These are phyloP conservation scores for Aspergillus egyptiacus DNA, from an alignment of 495 filamentous ascomycete species.

Conservation along the genomic window DNA sequence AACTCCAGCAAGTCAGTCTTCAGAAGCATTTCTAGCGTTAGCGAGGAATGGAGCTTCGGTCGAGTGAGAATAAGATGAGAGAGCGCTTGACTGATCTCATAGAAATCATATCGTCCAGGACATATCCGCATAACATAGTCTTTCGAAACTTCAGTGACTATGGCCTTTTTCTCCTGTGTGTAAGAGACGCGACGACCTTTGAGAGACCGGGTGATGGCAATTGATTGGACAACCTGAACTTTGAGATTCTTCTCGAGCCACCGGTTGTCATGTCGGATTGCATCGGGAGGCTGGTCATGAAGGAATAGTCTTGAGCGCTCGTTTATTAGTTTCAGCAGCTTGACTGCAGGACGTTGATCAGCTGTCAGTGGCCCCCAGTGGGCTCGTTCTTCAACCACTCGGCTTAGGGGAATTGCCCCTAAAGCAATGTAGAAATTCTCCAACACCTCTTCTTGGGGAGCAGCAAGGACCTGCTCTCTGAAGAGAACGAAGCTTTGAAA, in stretches of 20 bases:
- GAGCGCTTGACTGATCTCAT: conserved; percentile 81
- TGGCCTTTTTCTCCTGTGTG: conserved; percentile 62
- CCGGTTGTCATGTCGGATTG: conserved; percentile 71
- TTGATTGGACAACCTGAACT: conserved; percentile 67
- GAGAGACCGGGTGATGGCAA: conserved; percentile 68
- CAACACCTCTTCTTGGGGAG: conserved; percentile 79
- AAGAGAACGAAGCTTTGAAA: conserved; percentile 80
- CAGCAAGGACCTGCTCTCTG: conserved; percentile 69
- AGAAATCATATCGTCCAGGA: conserved; percentile 63
- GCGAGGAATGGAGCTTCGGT: conserved; percentile 76
- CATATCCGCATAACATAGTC: conserved; percentile 53
- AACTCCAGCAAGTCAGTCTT: conserved; percentile 74
- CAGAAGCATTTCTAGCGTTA: conserved; percentile 83
- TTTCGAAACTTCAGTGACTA: conserved; percentile 48
- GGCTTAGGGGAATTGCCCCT: conserved; percentile 39
- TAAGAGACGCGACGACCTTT: conserved; percentile 59
- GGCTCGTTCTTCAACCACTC: conserved; percentile 42
- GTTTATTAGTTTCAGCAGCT: conserved; percentile 69
- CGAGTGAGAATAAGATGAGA: conserved; percentile 70
- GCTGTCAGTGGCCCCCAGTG: conserved; percentile 42
- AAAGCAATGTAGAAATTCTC: conserved; percentile 72
- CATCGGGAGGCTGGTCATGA: conserved; percentile 61
- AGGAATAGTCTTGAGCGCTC: conserved; percentile 86
- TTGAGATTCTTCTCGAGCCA: conserved; percentile 86
- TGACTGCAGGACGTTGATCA: conserved; percentile 49